Conservation (phyloP, 257 asterid species). For the Solanum bulbocastanum region DNA sequence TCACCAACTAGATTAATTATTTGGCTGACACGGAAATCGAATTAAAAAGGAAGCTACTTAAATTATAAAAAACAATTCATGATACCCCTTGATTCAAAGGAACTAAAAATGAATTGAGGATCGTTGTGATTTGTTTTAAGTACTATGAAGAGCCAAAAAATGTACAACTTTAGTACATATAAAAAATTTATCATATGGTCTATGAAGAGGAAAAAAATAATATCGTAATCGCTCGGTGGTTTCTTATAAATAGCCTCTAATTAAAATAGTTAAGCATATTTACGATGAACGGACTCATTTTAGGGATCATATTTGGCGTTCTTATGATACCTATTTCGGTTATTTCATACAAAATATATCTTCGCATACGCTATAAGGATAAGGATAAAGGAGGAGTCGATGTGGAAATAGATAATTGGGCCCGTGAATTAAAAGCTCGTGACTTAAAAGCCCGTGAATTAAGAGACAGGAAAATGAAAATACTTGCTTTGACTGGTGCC, state of each 20-base stretch:
- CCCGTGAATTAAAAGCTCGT: neutral
- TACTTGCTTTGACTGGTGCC: neutral
- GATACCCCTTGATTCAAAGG: neutral
- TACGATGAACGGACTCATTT: neutral
- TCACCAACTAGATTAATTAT: too few species aligned
- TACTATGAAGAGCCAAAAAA: neutral
- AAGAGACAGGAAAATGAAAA: too few species aligned
- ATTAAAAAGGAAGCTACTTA: neutral
- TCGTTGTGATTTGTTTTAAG: neutral
- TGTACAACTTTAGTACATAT: neutral
- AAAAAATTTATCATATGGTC: neutral
- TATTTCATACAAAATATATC: too few species aligned
- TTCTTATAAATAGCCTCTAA: neutral
- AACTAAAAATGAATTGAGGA: neutral
- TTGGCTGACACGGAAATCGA: neutral
- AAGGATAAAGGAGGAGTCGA: neutral
- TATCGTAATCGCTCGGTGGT: neutral
- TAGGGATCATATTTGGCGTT: neutral
- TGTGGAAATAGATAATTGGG: neutral
- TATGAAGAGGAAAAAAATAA: neutral
- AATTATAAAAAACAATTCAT: neutral
- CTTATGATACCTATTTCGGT: neutral
- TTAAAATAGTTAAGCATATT: neutral
- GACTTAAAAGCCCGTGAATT: too few species aligned
- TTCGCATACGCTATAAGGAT: neutral